Evolutionary conservation across 805 yeast genomes (phyloP).

Genomic region (Candida taoyuanica): DNA sequence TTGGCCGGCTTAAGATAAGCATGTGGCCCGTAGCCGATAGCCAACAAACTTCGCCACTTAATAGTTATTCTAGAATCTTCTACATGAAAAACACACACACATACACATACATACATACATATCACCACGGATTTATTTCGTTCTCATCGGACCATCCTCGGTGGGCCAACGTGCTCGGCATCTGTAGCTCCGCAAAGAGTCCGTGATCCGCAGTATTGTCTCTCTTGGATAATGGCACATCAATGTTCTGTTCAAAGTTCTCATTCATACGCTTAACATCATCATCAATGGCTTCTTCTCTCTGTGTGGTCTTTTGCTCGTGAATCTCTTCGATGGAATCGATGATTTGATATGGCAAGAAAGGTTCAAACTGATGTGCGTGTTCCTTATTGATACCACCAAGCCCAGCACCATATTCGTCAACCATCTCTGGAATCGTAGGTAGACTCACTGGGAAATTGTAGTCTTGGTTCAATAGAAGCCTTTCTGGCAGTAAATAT

Average conservation of each 20-base stretch:
- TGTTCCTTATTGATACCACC: slow-evolving; percentile 54
- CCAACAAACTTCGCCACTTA: too few species aligned
- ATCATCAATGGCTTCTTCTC: slow-evolving; percentile 18
- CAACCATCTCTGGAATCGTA: slow-evolving; percentile 64
- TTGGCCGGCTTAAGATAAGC: too few species aligned
- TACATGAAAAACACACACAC: too few species aligned
- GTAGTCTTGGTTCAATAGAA: slow-evolving; percentile 39
- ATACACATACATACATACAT: too few species aligned
- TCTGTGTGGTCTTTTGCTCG: slow-evolving; percentile 35
- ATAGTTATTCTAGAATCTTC: too few species aligned
- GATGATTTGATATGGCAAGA: slow-evolving; percentile 60
- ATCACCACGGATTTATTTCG: slow-evolving; percentile 63
- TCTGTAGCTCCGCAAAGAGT: slow-evolving; percentile 42
- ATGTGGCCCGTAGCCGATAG: too few species aligned
- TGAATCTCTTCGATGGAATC: slow-evolving; percentile 70
- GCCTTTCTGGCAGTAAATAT: slow-evolving; percentile 12
- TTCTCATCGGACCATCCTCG: slow-evolving; percentile 51
- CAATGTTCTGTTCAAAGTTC: slow-evolving; percentile 14
- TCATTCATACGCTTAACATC: slow-evolving; percentile 16
- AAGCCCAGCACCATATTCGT: slow-evolving; percentile 71
- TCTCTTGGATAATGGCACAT: slow-evolving; percentile 12
- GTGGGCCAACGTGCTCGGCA: slow-evolving; percentile 48
- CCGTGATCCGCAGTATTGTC: slow-evolving; percentile 38
- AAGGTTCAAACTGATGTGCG: slow-evolving; percentile 61
- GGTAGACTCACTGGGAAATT: slow-evolving; percentile 42